phyloP scores from a whole-genome alignment of 2,329 filamentous ascomycete species.

The Aspergillus awamori region DNA sequence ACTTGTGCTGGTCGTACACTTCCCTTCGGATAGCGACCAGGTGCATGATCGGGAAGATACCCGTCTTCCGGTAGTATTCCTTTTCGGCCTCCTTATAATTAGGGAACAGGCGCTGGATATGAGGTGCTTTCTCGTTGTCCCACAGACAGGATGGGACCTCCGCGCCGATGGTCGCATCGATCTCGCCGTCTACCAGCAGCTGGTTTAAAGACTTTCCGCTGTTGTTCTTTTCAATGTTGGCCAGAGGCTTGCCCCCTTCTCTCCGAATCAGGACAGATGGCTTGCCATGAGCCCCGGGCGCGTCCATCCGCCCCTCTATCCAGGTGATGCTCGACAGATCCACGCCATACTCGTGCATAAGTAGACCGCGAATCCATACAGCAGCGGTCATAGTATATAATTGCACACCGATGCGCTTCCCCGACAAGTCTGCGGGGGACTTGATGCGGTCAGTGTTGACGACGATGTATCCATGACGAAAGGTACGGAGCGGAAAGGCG shows the following conservation, averaged over 20 bases:
- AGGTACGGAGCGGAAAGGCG: background rate
- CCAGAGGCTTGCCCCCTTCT: background rate
- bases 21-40: background rate
- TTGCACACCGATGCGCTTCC: background rate
- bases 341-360: background rate
- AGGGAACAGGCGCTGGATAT: background rate
- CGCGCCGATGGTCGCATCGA: background rate
- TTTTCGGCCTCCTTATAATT: conserved; percentile 2
- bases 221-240: background rate
- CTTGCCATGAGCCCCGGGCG: background rate
- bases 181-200: background rate
- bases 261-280: background rate
- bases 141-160: background rate
- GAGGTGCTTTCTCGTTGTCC: background rate
- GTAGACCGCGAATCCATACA: background rate
- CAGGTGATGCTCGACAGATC: conserved; percentile 3
- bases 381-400: background rate
- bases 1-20: background rate
- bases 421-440: background rate
- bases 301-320: background rate
- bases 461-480: conserved; percentile 1
- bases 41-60: background rate
- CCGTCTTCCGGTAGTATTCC: background rate
- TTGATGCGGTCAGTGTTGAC: conserved; percentile 1
- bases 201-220: background rate